Evolutionary conservation across 1,284 basidiomycete genomes (phyloP), one percentile per base, ranked within the genome.

Genomic region (Pterulicium gracile): DNA sequence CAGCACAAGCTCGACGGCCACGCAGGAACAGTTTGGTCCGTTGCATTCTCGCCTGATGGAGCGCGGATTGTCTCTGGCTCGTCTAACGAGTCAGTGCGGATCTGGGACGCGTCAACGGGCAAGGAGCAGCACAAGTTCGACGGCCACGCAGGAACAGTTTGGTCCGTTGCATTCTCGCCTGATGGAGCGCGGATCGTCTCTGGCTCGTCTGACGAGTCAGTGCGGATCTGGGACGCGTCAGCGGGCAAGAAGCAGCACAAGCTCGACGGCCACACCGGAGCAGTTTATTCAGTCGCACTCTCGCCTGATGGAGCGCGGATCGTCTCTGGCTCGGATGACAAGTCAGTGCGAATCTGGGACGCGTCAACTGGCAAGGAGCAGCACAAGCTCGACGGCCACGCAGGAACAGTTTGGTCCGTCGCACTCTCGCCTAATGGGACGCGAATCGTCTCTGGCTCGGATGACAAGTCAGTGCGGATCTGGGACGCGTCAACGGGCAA

Each of bases 221-320:
- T 41, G 10, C 39, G 39, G 7, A n/a, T 41, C 39, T 41, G 39
- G 39, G 39, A 20, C 19, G 18, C 39, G 7, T 7, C 13, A 10
- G 10, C 39, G 7, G 39, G 39, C 7, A 19, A n/a, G 7, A 10
- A 43, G 23, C 5, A 13, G 10, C 18, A 12, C 5, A 43, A 43
- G 15, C 20, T 32, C 2, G 19, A 39, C 21, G 22, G 50, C 14
- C 13, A 54, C 41, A 44, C 10, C 4, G 20, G 23, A 19, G 3
- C 2, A 1, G 45, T 54, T 12, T 24, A 4, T 1, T 50, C 45
- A 5, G 34, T 54, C 10, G 42, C 48, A 10, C 51, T 52, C 47
- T 52, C 51, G 2, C 50, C 43, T 4, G 50, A 50, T 36, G 51
- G 50, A 12, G 14, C 7, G 10, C 18, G 18, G 7, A 10, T 41